These are phyloP conservation scores for Dioscorea alata DNA, from an alignment of 106 monocot species.

Conservation along the genomic window DNA sequence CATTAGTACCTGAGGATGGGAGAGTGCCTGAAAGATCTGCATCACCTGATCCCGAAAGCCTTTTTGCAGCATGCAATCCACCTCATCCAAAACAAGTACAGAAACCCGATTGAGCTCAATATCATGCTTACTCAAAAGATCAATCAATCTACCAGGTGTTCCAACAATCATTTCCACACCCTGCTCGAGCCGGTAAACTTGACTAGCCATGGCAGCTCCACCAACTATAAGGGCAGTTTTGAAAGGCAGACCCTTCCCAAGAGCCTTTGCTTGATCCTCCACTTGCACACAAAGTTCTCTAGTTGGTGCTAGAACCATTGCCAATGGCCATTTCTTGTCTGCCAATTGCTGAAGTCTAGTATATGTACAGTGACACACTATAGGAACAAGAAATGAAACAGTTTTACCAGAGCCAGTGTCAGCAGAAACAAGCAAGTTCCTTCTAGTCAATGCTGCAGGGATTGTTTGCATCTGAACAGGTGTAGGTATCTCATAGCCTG, in stretches of 20 bases:
- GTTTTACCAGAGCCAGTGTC: conserved; percentile 87
- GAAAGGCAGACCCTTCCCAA: conserved; percentile 76
- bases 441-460: conserved; percentile 48
- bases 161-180: conserved; percentile 73
- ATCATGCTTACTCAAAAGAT: conserved; percentile 63
- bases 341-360: conserved; percentile 4
- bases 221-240: conserved; percentile 90
- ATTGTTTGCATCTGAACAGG: conserved; percentile 85
- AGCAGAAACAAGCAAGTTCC: conserved; percentile 72
- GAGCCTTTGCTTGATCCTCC: conserved; percentile 75
- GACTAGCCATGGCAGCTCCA: conserved; percentile 62
- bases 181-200: conserved; percentile 57
- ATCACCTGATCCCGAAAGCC: conserved; percentile 82
- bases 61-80: conserved; percentile 78
- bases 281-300: conserved; percentile 85
- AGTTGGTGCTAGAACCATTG: conserved; percentile 73
- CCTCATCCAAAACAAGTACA: conserved; percentile 77
- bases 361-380: conserved; percentile 43
- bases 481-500: conserved; percentile 66
- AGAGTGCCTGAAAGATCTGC: conserved; percentile 74
- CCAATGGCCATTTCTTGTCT: conserved; percentile 39
- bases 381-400: conserved; percentile 70
- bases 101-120: conserved; percentile 51
- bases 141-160: conserved; percentile 83
- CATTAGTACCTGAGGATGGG: conserved; percentile 74